These are phyloP conservation scores for Beauveria sp. DNA, from an alignment of 2,329 filamentous ascomycete genomes.

Conservation along the genomic window DNA sequence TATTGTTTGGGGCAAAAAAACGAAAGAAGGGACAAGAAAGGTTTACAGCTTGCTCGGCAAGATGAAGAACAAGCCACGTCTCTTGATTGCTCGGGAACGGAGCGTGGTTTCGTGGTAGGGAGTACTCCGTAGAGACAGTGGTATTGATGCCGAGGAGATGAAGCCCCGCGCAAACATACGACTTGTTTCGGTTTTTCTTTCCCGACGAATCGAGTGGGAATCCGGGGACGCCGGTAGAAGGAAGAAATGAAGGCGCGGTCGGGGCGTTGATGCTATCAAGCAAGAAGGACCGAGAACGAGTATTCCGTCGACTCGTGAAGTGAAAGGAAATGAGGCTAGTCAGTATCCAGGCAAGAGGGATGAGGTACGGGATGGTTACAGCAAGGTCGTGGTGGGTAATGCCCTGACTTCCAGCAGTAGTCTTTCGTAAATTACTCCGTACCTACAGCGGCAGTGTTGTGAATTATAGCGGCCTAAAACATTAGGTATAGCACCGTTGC, in stretches of 20 bases:
- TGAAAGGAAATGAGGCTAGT: no score
- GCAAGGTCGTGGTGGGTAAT: background rate
- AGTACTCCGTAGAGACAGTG: no score
- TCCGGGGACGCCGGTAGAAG: background rate
- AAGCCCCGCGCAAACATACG: background rate
- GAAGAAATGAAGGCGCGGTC: background rate
- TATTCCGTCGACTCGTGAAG: background rate
- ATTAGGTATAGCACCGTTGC: no score
- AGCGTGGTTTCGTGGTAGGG: no score
- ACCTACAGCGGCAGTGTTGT: no score
- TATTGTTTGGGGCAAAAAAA: no score
- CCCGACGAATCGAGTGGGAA: background rate
- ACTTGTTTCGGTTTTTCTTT: background rate
- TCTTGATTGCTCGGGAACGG: background rate
- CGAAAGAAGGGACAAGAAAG: no score
- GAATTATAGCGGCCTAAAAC: no score
- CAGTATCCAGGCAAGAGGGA: no score
- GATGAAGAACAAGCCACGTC: background rate
- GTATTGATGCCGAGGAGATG: background rate
- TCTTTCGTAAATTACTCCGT: background rate
- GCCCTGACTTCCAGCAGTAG: background rate
- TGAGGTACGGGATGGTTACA: no score
- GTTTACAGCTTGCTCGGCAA: background rate
- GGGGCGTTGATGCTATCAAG: conserved; percentile 4
- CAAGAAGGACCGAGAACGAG: background rate